Percentiles rank a stretch among this genome's conserved stretches.
These are phyloP conservation scores for Trypanosoma platydactyli DNA, from an alignment of 208 protist species.

Conservation along the genomic window DNA sequence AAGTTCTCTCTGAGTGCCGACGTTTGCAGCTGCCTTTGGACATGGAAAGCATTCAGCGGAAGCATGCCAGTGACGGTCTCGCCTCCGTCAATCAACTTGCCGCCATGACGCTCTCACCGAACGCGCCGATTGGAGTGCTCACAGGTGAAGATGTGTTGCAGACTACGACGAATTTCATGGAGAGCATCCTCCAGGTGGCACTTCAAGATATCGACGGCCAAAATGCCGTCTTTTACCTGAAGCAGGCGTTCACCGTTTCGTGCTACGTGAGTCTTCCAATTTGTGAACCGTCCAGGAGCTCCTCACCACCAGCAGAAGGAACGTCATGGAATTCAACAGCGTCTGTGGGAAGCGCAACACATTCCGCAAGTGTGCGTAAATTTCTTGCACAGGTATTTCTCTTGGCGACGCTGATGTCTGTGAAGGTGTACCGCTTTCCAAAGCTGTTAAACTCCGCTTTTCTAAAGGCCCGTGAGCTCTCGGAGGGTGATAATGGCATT, in stretches of 20 bases:
- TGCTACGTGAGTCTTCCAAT: conserved; percentile 75
- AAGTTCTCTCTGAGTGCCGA: conserved; percentile 54
- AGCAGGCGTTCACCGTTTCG: conserved; percentile 74
- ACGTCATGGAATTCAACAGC: background rate
- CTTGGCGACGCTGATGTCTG: conserved; percentile 72
- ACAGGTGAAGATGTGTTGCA: conserved; percentile 53
- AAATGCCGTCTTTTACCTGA: conserved; percentile 79
- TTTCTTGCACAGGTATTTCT: conserved; percentile 70
- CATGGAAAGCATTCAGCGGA: conserved; percentile 65
- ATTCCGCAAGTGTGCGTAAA: conserved; percentile 24
- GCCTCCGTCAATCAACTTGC: conserved; percentile 86
- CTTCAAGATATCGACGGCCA: conserved; percentile 76
- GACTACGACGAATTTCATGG: conserved; percentile 75
- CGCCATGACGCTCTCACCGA: conserved; percentile 70
- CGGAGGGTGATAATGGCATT: conserved; percentile 37
- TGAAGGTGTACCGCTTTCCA: conserved; percentile 89
- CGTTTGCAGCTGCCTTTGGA: conserved; percentile 76
- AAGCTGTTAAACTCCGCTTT: conserved; percentile 72
- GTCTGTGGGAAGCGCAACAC: conserved; percentile 4
- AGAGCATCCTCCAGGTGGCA: conserved; percentile 68
- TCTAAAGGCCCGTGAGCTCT: conserved; percentile 67
- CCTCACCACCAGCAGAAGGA: conserved; percentile 1
- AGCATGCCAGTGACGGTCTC: conserved; percentile 78
- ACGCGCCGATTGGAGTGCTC: conserved; percentile 44
- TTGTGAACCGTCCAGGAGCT: conserved; percentile 11